phyloP scores from a whole-genome alignment of 2,329 filamentous ascomycete species.

The Ophiostoma himal-ulmi region DNA sequence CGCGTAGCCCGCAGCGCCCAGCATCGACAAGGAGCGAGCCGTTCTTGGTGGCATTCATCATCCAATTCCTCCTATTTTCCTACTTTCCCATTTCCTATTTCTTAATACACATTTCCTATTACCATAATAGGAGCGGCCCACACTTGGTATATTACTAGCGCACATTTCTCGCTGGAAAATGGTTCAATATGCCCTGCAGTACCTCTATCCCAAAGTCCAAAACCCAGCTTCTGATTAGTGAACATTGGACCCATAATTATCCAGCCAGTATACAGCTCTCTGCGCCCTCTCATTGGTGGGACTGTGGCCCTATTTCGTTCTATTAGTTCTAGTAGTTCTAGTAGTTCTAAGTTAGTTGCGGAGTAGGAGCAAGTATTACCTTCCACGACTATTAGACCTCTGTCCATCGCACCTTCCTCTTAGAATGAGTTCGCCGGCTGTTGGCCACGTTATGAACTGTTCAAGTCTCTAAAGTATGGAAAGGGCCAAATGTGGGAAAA shows the following conservation, averaged over 20 bases:
- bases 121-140: background rate
- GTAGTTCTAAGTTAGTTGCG: too few relatives aligned
- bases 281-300: background rate
- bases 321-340: conserved; percentile 1
- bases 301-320: background rate
- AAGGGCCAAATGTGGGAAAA: background rate
- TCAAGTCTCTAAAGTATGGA: background rate
- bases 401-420: too few relatives aligned
- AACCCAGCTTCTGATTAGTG: background rate
- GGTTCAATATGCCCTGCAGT: too few relatives aligned
- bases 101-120: background rate
- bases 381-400: too few relatives aligned
- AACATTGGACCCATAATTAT: background rate
- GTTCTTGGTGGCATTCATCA: background rate
- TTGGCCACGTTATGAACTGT: too few relatives aligned
- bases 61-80: conserved; percentile 6
- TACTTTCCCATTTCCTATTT: background rate
- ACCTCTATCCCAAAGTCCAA: too few relatives aligned
- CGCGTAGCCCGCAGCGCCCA: background rate
- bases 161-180: background rate
- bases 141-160: background rate
- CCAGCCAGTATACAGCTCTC: background rate
- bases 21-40: background rate
- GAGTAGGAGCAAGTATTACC: too few relatives aligned
- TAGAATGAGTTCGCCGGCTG: too few relatives aligned